Evolutionary conservation across 352 stramenopile genomes (phyloP).

Genomic region (Phytopythium ostracodes): DNA sequence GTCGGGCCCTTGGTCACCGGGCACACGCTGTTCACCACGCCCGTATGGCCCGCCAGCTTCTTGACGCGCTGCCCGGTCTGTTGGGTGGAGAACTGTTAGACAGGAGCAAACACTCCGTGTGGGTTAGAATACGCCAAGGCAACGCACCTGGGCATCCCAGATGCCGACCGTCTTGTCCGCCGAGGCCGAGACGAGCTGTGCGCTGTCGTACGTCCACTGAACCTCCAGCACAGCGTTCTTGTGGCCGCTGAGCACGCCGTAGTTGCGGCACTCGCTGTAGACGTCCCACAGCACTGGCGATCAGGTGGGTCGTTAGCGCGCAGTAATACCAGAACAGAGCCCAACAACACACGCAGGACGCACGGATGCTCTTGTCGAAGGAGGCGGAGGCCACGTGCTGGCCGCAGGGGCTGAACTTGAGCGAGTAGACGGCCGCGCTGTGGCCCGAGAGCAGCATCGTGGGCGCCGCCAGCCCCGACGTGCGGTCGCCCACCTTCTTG

Average conservation of each 20-base stretch:
- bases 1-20: constrained; percentile 76
- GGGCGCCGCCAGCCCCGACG: constrained; percentile 56
- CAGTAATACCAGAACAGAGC: background rate
- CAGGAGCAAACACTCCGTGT: too few species aligned
- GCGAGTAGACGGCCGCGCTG: constrained; percentile 66
- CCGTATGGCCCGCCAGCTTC: constrained; percentile 79
- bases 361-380: constrained; percentile 67
- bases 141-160: constrained; percentile 62
- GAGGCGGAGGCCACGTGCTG: constrained; percentile 67
- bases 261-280: constrained; percentile 90
- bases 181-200: constrained; percentile 86
- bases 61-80: constrained; percentile 81
- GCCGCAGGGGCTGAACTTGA: constrained; percentile 77
- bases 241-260: constrained; percentile 91
- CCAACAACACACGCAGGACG: constrained; percentile 5
- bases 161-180: constrained; percentile 92
- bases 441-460: constrained; percentile 83
- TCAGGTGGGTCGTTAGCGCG: background rate
- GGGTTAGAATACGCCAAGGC: background rate
- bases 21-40: constrained; percentile 91
- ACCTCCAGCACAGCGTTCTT: constrained; percentile 95
- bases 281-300: constrained; percentile 86
- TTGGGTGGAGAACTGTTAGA: constrained; percentile 9
- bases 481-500: constrained; percentile 50
- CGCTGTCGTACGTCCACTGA: constrained; percentile 89